Conservation (phyloP, 257 asterid species). For the Nicotiana knightiana region DNA sequence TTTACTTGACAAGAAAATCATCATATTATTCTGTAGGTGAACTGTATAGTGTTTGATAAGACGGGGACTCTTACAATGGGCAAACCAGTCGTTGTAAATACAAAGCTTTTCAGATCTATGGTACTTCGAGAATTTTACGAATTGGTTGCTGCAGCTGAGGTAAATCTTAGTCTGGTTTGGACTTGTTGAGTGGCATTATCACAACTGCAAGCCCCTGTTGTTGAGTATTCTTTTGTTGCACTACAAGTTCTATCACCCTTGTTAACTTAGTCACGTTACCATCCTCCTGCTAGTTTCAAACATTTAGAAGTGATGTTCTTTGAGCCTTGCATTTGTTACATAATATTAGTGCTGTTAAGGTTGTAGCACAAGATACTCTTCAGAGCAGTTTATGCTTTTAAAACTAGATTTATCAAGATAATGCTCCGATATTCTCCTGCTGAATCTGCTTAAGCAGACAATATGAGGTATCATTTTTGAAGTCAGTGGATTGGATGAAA, state of each 20-base stretch:
- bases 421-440: neutral
- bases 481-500: neutral
- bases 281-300: neutral
- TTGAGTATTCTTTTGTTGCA: neutral
- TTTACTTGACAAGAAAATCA: neutral
- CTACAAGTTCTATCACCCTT: neutral
- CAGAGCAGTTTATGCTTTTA: neutral
- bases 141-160: slow-evolving; percentile 18
- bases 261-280: neutral
- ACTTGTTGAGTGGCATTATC: neutral
- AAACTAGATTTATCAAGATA: neutral
- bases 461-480: neutral
- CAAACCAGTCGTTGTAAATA: slow-evolving; percentile 20
- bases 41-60: slow-evolving; percentile 31
- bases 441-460: neutral
- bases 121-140: slow-evolving; percentile 6
- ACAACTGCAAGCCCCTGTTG: neutral
- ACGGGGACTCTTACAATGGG: slow-evolving; percentile 33
- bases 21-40: slow-evolving; percentile 18
- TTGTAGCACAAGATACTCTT: neutral
- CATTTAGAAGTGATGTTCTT: neutral
- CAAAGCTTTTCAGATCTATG: slow-evolving; percentile 14
- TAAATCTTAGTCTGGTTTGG: neutral
- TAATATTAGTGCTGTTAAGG: neutral
- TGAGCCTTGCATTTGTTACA: neutral